Conservation (phyloP, 208 protist species). For the Leishmania tropica region DNA sequence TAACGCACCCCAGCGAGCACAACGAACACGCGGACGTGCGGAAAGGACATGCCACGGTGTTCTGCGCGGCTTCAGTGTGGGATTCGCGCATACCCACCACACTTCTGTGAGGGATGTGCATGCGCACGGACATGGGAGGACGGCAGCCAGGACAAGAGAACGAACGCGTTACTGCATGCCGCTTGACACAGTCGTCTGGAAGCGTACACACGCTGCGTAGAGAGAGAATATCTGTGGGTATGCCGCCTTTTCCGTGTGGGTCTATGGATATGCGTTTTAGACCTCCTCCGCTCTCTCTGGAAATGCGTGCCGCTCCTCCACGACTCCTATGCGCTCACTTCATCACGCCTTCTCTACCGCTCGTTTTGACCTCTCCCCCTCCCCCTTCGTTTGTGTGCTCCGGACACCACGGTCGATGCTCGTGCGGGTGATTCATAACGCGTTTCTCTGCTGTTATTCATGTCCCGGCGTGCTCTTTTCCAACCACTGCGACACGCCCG, state of each 20-base stretch:
- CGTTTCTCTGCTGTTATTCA: background rate
- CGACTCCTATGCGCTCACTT: background rate
- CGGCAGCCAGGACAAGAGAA: background rate
- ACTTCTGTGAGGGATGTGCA: background rate
- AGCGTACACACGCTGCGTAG: background rate
- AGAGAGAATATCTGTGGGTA: background rate
- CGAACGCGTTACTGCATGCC: background rate
- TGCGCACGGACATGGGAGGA: background rate
- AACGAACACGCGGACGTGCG: background rate
- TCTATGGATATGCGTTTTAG: background rate
- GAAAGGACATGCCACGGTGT: background rate
- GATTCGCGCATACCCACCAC: background rate
- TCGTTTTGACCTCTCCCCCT: background rate
- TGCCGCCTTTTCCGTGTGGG: background rate
- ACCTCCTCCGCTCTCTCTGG: background rate
- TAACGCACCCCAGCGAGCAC: background rate
- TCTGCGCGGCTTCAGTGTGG: background rate
- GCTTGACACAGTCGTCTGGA: background rate
- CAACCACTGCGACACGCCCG: background rate
- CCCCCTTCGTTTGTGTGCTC: background rate
- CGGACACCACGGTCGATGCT: background rate
- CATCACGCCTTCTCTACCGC: background rate
- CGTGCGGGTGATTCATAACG: background rate
- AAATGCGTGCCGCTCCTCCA: background rate
- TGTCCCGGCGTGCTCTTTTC: background rate